phyloP scores from a whole-genome alignment of 805 yeast genomes.

The Myxozyma neglecta region DNA sequence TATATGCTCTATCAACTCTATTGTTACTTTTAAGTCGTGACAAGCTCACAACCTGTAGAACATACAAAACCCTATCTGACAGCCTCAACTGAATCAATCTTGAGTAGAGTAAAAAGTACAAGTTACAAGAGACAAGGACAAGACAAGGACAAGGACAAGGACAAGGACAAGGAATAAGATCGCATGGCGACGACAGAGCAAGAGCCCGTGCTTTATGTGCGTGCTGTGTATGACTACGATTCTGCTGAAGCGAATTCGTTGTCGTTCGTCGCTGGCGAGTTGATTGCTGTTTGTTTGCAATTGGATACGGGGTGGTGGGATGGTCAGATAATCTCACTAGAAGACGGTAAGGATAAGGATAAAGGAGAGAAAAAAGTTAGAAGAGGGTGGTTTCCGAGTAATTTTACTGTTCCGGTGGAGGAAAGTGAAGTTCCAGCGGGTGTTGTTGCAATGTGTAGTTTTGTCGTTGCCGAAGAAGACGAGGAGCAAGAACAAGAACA shows the following conservation, averaged over 20 bases:
- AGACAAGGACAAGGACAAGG: too few species aligned
- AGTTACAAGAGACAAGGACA: too few species aligned
- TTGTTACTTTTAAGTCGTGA: not conserved
- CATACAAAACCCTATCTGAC: too few species aligned
- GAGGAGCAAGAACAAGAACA: not conserved
- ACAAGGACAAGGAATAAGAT: too few species aligned
- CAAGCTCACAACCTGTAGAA: too few species aligned
- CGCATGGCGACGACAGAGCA: slow-evolving; percentile 6
- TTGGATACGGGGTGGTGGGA: slow-evolving; percentile 50
- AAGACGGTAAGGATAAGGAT: too few species aligned
- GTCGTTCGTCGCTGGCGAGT: slow-evolving; percentile 40
- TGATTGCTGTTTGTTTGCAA: slow-evolving; percentile 42
- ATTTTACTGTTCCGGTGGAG: slow-evolving; percentile 48
- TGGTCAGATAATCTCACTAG: slow-evolving; percentile 40
- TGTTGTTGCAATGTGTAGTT: slow-evolving; percentile 1
- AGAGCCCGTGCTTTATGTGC: slow-evolving; percentile 47
- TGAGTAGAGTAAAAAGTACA: too few species aligned
- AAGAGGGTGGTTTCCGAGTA: slow-evolving; percentile 49
- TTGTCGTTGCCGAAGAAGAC: slow-evolving; percentile 4
- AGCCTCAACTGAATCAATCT: too few species aligned
- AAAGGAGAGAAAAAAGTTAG: slow-evolving; percentile 35
- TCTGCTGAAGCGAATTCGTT: slow-evolving; percentile 67
- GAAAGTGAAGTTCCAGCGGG: slow-evolving; percentile 9
- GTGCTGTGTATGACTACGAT: slow-evolving; percentile 78
- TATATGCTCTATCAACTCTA: not conserved